Percentiles rank a stretch among this genome's conserved stretches.
Conservation (phyloP, 169 alveolate genomes). For the Miamiensis avidus region DNA sequence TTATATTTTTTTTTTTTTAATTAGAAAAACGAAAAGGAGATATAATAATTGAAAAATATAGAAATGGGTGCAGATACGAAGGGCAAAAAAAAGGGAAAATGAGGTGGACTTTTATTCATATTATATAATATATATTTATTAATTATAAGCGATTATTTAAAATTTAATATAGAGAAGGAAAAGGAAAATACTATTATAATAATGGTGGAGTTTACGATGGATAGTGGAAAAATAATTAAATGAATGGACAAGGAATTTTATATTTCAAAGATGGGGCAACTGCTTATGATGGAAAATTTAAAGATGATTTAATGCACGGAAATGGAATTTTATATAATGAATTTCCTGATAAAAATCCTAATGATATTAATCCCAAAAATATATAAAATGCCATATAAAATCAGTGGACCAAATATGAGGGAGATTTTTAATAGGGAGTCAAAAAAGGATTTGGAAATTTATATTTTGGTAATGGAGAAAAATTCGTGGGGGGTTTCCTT, state of each 20-base stretch:
- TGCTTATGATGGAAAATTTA: constrained; percentile 47
- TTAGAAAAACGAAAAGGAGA: constrained; percentile 17
- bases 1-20: neutral
- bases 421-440: constrained; percentile 28
- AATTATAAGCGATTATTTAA: too few species aligned
- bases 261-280: constrained; percentile 44
- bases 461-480: constrained; percentile 39
- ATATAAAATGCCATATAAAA: constrained; percentile 12
- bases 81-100: constrained; percentile 29
- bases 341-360: too few species aligned
- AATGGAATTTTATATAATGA: constrained; percentile 31
- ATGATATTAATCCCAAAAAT: constrained; percentile 16
- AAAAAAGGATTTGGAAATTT: constrained; percentile 41
- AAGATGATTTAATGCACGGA: constrained; percentile 47
- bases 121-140: too few species aligned
- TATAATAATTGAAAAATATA: constrained; percentile 33
- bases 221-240: constrained; percentile 42
- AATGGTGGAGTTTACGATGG: constrained; percentile 51
- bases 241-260: constrained; percentile 46
- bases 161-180: constrained; percentile 33
- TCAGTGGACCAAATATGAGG: constrained; percentile 46
- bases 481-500: constrained; percentile 37
- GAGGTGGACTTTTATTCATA: neutral
- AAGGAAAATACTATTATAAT: constrained; percentile 41
- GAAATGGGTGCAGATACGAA: constrained; percentile 48